A percentile compares a stretch with the other conserved stretches of the same genome.
These are phyloP conservation scores for Thymus mandschuricus DNA, from an alignment of 257 asterid genomes.

Conservation along the genomic window DNA sequence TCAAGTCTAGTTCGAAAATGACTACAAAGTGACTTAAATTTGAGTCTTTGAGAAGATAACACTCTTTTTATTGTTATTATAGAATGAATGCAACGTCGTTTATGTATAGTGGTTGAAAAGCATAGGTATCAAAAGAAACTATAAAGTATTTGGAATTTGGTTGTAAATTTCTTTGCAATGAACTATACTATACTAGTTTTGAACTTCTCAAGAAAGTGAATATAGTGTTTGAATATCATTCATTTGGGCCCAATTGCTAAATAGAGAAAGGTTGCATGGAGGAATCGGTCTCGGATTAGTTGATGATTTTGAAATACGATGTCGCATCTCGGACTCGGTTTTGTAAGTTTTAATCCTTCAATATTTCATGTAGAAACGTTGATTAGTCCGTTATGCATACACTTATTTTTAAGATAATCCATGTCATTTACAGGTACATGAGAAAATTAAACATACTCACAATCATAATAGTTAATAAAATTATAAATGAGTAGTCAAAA, in stretches of 20 bases:
- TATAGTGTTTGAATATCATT: background rate
- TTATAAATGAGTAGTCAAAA: background rate
- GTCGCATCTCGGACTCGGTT: too few relatives aligned
- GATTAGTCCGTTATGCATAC: too few relatives aligned
- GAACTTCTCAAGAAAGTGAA: background rate
- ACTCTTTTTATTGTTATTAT: background rate
- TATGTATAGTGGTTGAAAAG: background rate
- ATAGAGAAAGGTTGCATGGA: background rate
- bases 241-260: background rate
- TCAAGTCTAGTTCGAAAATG: constrained; percentile 12
- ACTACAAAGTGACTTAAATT: background rate
- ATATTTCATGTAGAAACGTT: too few relatives aligned
- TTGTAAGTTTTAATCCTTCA: too few relatives aligned
- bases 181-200: background rate
- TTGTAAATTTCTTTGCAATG: too few relatives aligned
- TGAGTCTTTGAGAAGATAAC: background rate
- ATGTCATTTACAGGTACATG: too few relatives aligned
- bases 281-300: background rate
- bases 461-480: too few relatives aligned
- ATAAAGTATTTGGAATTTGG: background rate
- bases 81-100: background rate
- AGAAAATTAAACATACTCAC: too few relatives aligned
- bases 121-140: background rate
- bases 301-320: too few relatives aligned
- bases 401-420: too few relatives aligned